A percentile compares a stretch with the other conserved stretches of the same genome.
Evolutionary conservation across 2,329 filamentous ascomycete species (phyloP).

Genomic region (Graphilbum sp.): DNA sequence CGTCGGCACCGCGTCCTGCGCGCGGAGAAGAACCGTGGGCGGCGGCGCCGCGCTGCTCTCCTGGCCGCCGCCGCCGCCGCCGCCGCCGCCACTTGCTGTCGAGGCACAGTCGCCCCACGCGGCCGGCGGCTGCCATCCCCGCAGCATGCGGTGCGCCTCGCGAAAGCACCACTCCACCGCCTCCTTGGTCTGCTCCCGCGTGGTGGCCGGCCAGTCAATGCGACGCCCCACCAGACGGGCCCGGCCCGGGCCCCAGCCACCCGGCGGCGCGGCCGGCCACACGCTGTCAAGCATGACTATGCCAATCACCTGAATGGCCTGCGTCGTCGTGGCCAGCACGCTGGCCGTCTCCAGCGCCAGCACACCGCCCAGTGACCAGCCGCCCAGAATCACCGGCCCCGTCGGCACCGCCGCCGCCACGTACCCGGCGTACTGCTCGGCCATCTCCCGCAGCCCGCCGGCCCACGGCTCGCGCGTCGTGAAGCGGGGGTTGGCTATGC

Average conservation of each 20-base stretch:
- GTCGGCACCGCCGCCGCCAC: conserved; percentile 22
- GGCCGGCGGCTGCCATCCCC: conserved; percentile 22
- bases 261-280: conserved; percentile 13
- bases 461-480: conserved; percentile 27
- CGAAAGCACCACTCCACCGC: conserved; percentile 22
- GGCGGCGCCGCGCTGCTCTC: too few relatives aligned
- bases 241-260: conserved; percentile 3
- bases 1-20: conserved; percentile 22
- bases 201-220: conserved; percentile 14
- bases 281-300: conserved; percentile 37
- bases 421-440: conserved; percentile 27
- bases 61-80: too few relatives aligned
- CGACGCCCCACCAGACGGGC: conserved; percentile 13
- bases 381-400: conserved; percentile 31
- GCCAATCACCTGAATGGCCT: conserved; percentile 24
- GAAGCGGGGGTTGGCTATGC: conserved; percentile 38
- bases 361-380: conserved; percentile 38
- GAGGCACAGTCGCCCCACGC: too few relatives aligned
- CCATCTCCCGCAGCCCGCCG: conserved; percentile 39
- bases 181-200: conserved; percentile 13
- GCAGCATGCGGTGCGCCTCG: conserved; percentile 24
- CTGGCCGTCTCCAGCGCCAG: conserved; percentile 33
- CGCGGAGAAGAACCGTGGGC: conserved; percentile 27
- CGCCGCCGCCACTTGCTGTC: too few relatives aligned
- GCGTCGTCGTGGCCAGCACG: conserved; percentile 17